Conservation (phyloP, 1,284 basidiomycete genomes). For the Blastosporella zonata region DNA sequence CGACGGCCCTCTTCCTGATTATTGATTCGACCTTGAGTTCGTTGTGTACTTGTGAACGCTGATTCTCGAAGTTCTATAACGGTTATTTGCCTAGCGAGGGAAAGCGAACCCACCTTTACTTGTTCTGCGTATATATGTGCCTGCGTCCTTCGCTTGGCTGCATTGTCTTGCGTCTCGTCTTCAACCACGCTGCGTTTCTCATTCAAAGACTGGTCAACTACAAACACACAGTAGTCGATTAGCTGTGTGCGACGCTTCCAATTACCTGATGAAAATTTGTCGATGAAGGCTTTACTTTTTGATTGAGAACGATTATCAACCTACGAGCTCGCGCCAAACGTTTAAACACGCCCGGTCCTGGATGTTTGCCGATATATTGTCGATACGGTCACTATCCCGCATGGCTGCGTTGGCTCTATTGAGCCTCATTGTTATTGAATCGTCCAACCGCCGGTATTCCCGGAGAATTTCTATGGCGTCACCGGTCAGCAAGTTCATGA, state of each 20-base stretch:
- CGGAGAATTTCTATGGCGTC: conserved; percentile 75
- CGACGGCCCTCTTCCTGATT: conserved; percentile 71
- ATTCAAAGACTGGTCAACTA: conserved; percentile 65
- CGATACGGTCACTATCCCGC: conserved; percentile 64
- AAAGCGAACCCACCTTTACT: conserved; percentile 58
- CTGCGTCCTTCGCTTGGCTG: conserved; percentile 46
- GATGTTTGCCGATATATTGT: conserved; percentile 39
- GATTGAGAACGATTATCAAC: conserved; percentile 41
- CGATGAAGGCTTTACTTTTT: conserved; percentile 3
- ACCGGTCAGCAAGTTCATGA: conserved; percentile 1
- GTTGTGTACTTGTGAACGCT: conserved; percentile 79
- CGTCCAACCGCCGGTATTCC: conserved; percentile 84
- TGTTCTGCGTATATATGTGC: conserved; percentile 66
- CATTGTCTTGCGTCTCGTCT: conserved; percentile 40
- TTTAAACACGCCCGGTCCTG: conserved; percentile 76
- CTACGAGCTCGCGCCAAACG: conserved; percentile 81
- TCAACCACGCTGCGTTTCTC: conserved; percentile 54
- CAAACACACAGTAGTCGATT: conserved; percentile 74
- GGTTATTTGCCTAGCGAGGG: conserved; percentile 6
- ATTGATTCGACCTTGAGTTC: conserved; percentile 81
- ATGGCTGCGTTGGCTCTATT: conserved; percentile 81
- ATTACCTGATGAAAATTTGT: conserved; percentile 50
- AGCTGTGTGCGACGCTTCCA: conserved; percentile 81
- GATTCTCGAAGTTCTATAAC: conserved; percentile 3
- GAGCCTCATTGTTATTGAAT: conserved; percentile 78